Evolutionary conservation across 257 asterid genomes (phyloP).

Genomic region (Solanum ossicruentum): DNA sequence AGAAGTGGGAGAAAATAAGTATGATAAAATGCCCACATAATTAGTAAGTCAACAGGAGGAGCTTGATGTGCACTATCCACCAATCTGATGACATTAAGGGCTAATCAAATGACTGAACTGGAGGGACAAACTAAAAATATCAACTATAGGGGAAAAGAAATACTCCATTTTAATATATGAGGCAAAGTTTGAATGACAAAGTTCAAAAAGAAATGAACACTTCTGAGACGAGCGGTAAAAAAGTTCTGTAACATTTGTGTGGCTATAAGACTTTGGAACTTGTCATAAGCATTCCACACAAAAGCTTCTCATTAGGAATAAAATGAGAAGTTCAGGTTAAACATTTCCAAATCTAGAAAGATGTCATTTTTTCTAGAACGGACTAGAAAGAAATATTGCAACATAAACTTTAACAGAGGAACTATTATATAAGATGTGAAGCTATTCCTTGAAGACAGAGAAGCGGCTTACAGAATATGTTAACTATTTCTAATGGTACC

Average conservation of each 20-base stretch:
- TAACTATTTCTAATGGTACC: conserved; percentile 33
- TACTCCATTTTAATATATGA: neutral
- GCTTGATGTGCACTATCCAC: neutral
- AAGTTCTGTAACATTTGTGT: neutral
- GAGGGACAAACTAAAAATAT: neutral
- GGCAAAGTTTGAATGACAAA: neutral
- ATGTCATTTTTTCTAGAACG: neutral
- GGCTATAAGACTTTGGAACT: neutral
- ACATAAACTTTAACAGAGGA: neutral
- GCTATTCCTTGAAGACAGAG: neutral
- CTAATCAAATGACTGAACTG: neutral
- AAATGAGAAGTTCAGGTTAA: neutral
- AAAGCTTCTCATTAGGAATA: neutral
- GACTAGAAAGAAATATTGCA: neutral
- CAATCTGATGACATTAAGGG: neutral
- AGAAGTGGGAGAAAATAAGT: neutral
- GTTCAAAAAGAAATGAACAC: neutral
- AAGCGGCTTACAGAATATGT: neutral
- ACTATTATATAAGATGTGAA: neutral
- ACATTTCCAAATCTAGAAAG: neutral
- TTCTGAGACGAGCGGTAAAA: neutral
- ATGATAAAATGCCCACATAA: neutral
- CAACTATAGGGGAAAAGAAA: neutral
- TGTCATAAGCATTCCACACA: neutral
- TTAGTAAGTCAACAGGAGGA: neutral